Percentiles rank a stretch among this genome's conserved stretches.
phyloP scores from a whole-genome alignment of 2,329 filamentous ascomycete genomes.

The Beauveria asiatica region DNA sequence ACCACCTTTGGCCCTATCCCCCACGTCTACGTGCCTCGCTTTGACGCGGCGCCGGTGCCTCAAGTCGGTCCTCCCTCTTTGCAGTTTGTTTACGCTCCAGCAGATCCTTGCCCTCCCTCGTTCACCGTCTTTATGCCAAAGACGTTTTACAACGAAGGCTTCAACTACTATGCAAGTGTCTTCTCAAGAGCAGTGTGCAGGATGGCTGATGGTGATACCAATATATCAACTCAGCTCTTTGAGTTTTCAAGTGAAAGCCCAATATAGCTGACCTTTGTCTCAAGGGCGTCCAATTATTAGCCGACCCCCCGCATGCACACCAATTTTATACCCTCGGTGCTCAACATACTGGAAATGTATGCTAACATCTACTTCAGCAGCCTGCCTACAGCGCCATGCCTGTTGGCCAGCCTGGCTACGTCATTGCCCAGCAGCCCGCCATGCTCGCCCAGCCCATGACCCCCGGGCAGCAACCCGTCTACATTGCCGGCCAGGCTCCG shows the following conservation, averaged over 20 bases:
- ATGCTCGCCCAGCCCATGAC: constrained; percentile 13
- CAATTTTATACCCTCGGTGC: neutral
- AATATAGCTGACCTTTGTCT: neutral
- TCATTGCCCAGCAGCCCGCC: constrained; percentile 27
- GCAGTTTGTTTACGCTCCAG: constrained; percentile 19
- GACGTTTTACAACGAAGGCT: constrained; percentile 23
- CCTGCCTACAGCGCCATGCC: constrained; percentile 21
- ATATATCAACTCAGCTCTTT: neutral
- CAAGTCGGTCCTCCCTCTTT: constrained; percentile 26
- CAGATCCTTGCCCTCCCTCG: constrained; percentile 15
- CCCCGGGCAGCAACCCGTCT: constrained; percentile 22
- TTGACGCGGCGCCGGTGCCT: constrained; percentile 30
- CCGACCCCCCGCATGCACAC: neutral
- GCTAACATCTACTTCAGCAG: constrained; percentile 20
- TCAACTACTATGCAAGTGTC: constrained; percentile 33
- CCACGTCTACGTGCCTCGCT: constrained; percentile 48
- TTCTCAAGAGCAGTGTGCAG: neutral
- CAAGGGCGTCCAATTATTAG: neutral
- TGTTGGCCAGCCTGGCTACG: constrained; percentile 23
- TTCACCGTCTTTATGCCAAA: constrained; percentile 25
- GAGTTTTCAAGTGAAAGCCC: neutral
- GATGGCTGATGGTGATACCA: neutral
- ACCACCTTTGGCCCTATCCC: constrained; percentile 46
- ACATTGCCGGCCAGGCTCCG: constrained; percentile 19
- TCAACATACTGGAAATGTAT: neutral